Base-by-base conservation (phyloP, 2,329 filamentous ascomycete species). In the Dothistroma septosporum region DNA sequence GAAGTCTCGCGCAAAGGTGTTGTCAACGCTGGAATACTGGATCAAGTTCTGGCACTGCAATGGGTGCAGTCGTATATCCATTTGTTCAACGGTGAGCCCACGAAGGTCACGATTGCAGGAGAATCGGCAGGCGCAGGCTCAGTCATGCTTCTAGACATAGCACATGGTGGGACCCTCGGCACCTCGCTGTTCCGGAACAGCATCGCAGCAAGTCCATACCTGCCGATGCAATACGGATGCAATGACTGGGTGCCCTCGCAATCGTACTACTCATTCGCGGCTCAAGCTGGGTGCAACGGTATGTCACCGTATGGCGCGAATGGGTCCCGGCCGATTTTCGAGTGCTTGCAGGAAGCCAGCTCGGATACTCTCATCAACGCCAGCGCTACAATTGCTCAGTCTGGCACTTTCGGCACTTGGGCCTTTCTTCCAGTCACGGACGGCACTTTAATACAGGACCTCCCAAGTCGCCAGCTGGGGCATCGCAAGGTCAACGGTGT, bases 221-320 rank as follows among this genome's bases (percentile, higher is more conserved):
- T 83, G 10, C 81, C 83, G 0, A 79, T 80, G 57, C 81, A 84
- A 63, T 84, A 83, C 68, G 74, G 73, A 14, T 83, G 80, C 65
- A 75, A 79, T 54, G 79, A 78, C 16, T 74, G 72, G 35, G 69
- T 78, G 12, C 79, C 81, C 0, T 75, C 79, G 3, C 71, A 76
- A 16, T 68, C 76, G 6, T 84, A 82, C 62, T 74, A 79, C 54
- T 72, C 73, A 0, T 79, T 83, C 61, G 79, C 76, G 0, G 63
- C 67, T 2, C 64, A 72, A 14, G 77, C 74, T 0, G 78, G 78
- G 1, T 82, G 80, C 59, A 66, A 57, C 47, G 50, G 24, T 12
- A 57, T 70, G 19, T 68, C 66, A 2, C 68, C 74, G 0, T 72
- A 73, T 62, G 73, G 76, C 68, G 66, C 74, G 59, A 64, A 60